These are phyloP conservation scores for Lepidopterella palustris DNA, from an alignment of 495 filamentous ascomycete genomes.

Conservation along the genomic window DNA sequence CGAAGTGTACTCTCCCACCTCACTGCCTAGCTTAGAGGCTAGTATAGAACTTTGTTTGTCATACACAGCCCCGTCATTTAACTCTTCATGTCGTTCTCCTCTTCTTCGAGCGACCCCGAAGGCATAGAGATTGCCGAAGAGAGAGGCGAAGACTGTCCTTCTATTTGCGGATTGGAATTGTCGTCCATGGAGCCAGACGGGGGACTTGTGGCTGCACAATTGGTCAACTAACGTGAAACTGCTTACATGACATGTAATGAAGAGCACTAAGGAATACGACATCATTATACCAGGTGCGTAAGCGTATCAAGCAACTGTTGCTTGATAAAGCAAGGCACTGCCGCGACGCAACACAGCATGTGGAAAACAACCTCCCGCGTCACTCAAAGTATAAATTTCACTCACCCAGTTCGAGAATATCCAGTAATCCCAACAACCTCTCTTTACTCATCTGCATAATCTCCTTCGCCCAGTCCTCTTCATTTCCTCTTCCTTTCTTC, in stretches of 20 bases:
- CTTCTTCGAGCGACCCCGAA: background rate
- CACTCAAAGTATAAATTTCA: background rate
- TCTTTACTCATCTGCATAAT: slow-evolving; percentile 11
- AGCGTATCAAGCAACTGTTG: background rate
- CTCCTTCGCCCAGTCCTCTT: slow-evolving; percentile 15
- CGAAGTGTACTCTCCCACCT: background rate
- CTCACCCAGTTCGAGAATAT: slow-evolving; percentile 15
- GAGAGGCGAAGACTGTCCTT: background rate
- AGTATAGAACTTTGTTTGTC: background rate
- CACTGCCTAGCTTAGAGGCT: background rate
- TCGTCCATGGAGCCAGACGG: background rate
- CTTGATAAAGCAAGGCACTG: background rate
- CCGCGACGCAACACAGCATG: background rate
- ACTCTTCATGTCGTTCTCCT: background rate
- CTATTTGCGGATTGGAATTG: background rate
- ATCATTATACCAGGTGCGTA: background rate
- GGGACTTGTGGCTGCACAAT: background rate
- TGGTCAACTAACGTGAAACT: background rate
- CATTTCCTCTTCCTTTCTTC: slow-evolving; percentile 25
- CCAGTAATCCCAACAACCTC: slow-evolving; percentile 19
- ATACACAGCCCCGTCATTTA: background rate
- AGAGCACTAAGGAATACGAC: background rate
- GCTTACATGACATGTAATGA: background rate
- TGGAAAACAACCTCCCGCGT: background rate
- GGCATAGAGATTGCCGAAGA: background rate